phyloP scores from a whole-genome alignment of 208 protist species.

The Wallacemonas rigidus region DNA sequence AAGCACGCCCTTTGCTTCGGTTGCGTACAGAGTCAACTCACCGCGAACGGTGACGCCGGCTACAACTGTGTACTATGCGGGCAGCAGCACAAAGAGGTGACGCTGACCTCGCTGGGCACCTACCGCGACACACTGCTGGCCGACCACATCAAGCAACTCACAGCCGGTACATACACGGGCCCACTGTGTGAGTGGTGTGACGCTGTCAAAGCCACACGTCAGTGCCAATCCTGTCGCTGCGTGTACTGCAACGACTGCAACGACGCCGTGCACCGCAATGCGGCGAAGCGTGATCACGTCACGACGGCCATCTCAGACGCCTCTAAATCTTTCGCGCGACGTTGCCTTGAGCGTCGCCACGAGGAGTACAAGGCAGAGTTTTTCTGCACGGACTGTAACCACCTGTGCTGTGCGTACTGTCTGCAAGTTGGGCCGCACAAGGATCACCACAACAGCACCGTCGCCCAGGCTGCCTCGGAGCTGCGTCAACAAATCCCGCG shows the following conservation, averaged over 20 bases:
- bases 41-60: slow-evolving; percentile 34
- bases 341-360: slow-evolving; percentile 56
- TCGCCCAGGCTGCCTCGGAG: slow-evolving; percentile 51
- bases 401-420: slow-evolving; percentile 89
- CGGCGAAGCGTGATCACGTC: slow-evolving; percentile 63
- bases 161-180: slow-evolving; percentile 31
- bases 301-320: slow-evolving; percentile 36
- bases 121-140: slow-evolving; percentile 47
- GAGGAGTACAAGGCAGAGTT: slow-evolving; percentile 86
- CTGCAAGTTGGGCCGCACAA: slow-evolving; percentile 76
- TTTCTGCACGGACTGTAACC: slow-evolving; percentile 69
- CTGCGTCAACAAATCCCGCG: slow-evolving; percentile 57
- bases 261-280: slow-evolving; percentile 73
- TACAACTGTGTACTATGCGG: slow-evolving; percentile 65
- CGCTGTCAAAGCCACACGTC: slow-evolving; percentile 35
- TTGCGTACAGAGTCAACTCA: slow-evolving; percentile 52
- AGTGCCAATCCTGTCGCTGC: slow-evolving; percentile 73
- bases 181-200: slow-evolving; percentile 85
- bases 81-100: slow-evolving; percentile 32
- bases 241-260: slow-evolving; percentile 75
- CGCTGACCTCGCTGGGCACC: slow-evolving; percentile 28
- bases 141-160: slow-evolving; percentile 46
- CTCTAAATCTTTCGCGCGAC: slow-evolving; percentile 40
- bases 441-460: slow-evolving; percentile 53
- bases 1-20: slow-evolving; percentile 55